A percentile compares a stretch with the other conserved stretches of the same genome.
phyloP scores from a whole-genome alignment of 345 rosid species.

The Salix caprea region DNA sequence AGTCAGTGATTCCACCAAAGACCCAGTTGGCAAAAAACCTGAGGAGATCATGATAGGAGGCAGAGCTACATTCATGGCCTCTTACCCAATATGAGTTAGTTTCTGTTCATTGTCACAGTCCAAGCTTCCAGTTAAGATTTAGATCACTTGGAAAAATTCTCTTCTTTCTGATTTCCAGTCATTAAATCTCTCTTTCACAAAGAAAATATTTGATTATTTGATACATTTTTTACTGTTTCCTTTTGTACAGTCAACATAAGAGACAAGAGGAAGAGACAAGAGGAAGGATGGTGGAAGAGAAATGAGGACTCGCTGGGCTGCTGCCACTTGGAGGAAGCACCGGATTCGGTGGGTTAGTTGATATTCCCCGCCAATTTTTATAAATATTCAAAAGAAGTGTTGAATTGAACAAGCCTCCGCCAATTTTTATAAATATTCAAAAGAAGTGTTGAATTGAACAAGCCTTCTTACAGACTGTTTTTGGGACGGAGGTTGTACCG shows the following conservation, averaged over 20 bases:
- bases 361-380: constrained; percentile 1
- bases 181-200: not conserved
- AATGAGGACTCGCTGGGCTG: constrained; percentile 22
- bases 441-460: too few species aligned
- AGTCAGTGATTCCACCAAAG: constrained; percentile 45
- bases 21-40: constrained; percentile 41
- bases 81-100: constrained; percentile 1
- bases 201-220: constrained; percentile 16
- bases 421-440: too few species aligned
- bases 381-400: not conserved
- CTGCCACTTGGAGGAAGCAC: constrained; percentile 59
- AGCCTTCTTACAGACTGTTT: too few species aligned
- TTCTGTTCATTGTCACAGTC: constrained; percentile 15
- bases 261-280: constrained; percentile 32
- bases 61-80: constrained; percentile 19
- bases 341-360: constrained; percentile 24
- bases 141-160: constrained; percentile 5
- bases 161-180: not conserved
- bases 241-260: constrained; percentile 18
- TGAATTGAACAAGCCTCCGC: not conserved
- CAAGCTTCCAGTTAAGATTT: not conserved
- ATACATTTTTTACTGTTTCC: constrained; percentile 41
- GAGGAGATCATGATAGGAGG: constrained; percentile 33
- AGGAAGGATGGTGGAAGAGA: constrained; percentile 6
- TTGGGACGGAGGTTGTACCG: too few species aligned